Evolutionary conservation across 2,329 filamentous ascomycete species (phyloP).

Genomic region (Neonectria coccinea): DNA sequence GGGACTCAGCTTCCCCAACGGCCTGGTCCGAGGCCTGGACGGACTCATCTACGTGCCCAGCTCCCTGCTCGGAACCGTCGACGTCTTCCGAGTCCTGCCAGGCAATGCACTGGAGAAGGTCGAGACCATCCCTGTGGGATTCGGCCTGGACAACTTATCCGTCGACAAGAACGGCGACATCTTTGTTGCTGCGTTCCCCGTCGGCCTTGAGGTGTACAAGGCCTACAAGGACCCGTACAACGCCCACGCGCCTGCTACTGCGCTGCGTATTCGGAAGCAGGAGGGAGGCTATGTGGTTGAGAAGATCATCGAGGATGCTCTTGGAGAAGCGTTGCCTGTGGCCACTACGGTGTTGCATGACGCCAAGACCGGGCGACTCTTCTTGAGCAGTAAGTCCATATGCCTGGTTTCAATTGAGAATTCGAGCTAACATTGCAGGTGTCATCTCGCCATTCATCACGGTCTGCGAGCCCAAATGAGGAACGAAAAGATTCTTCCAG

Average conservation of each 20-base stretch:
- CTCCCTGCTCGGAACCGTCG: conserved; percentile 37
- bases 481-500: no score
- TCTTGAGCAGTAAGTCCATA: conserved; percentile 38
- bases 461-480: conserved; percentile 37
- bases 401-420: rapidly evolving
- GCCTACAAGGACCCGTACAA: conserved; percentile 33
- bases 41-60: conserved; percentile 49
- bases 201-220: conserved; percentile 25
- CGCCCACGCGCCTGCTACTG: conserved; percentile 20
- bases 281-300: conserved; percentile 31
- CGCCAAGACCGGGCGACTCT: conserved; percentile 37
- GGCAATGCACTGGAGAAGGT: conserved; percentile 30
- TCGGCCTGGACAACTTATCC: conserved; percentile 39
- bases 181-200: conserved; percentile 35
- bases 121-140: conserved; percentile 21
- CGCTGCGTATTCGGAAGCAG: conserved; percentile 24
- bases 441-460: conserved; percentile 42
- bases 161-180: conserved; percentile 39
- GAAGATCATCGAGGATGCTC: conserved; percentile 39
- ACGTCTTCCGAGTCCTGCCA: conserved; percentile 22
- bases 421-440: conserved; percentile 18
- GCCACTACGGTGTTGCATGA: conserved; percentile 43
- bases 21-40: conserved; percentile 41
- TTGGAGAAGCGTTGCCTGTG: conserved; percentile 35
- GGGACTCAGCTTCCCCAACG: conserved; percentile 49